A percentile compares a stretch with the other conserved stretches of the same genome.
These are phyloP conservation scores for Paramecium octaurelia DNA, from an alignment of 73 alveolate genomes.

Conservation along the genomic window DNA sequence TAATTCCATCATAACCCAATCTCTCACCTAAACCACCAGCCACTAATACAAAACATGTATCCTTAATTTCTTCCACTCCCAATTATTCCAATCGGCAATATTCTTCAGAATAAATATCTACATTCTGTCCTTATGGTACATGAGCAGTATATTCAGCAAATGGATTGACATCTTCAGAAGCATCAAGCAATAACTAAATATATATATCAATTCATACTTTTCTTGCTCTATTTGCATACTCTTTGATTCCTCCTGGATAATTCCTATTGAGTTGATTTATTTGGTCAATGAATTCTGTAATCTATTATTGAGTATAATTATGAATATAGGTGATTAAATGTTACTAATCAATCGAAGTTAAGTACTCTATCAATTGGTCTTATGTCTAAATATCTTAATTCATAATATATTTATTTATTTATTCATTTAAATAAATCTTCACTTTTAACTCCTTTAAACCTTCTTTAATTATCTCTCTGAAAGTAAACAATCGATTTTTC, in stretches of 20 bases:
- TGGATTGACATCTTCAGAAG: conserved; percentile 91
- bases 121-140: conserved; percentile 86
- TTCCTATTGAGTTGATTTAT: conserved; percentile 50
- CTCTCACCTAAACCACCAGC: conserved; percentile 99
- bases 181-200: conserved; percentile 72
- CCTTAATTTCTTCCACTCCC: conserved; percentile 80
- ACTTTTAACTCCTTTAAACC: not conserved
- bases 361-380: not conserved
- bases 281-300: not conserved
- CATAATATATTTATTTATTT: not conserved
- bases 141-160: conserved; percentile 85
- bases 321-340: not conserved
- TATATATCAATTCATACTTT: not conserved
- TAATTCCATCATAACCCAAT: conserved; percentile 95
- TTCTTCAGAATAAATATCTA: conserved; percentile 74
- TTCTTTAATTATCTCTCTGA: not conserved
- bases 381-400: conserved; percentile 22
- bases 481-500: not conserved
- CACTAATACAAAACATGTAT: conserved; percentile 92
- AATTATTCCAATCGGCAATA: conserved; percentile 74
- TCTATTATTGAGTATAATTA: not conserved
- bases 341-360: not conserved
- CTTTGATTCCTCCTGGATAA: conserved; percentile 94
- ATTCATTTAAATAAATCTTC: not conserved
- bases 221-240: conserved; percentile 91